A percentile compares a stretch with the other conserved stretches of the same genome.
These are phyloP conservation scores for Colletotrichum sp. DNA, from an alignment of 2,329 filamentous ascomycete species.

Conservation along the genomic window DNA sequence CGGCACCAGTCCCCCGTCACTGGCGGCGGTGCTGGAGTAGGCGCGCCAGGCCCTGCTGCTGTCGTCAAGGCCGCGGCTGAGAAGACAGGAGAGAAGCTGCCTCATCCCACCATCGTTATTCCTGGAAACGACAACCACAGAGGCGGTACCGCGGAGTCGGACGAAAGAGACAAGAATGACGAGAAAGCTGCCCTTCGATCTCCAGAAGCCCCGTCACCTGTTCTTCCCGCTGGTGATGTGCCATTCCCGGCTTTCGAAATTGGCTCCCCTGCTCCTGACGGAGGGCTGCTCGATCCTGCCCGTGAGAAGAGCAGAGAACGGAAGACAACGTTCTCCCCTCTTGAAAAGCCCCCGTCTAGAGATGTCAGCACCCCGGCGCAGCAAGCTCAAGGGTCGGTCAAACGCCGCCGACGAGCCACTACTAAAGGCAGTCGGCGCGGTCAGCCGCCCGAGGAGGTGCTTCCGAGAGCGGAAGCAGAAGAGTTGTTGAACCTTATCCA, in stretches of 20 bases:
- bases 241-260: constrained; percentile 55
- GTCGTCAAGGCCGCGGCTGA: constrained; percentile 40
- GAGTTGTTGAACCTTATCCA: constrained; percentile 82
- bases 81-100: constrained; percentile 36
- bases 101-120: constrained; percentile 34
- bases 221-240: constrained; percentile 46
- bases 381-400: constrained; percentile 54
- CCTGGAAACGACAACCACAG: constrained; percentile 36
- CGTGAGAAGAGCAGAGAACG: constrained; percentile 50
- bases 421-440: constrained; percentile 72
- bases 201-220: constrained; percentile 45
- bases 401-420: constrained; percentile 69
- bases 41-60: constrained; percentile 45
- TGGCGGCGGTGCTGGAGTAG: constrained; percentile 44
- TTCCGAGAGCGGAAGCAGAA: constrained; percentile 78
- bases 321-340: constrained; percentile 61
- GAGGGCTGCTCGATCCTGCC: constrained; percentile 35
- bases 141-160: constrained; percentile 16
- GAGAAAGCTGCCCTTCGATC: constrained; percentile 26
- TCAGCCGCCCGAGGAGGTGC: constrained; percentile 75
- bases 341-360: constrained; percentile 51
- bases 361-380: constrained; percentile 34
- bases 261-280: constrained; percentile 23
- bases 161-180: constrained; percentile 26
- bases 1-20: constrained; percentile 31